Evolutionary conservation across 352 stramenopile genomes (phyloP).

Genomic region (Pythium grandisporangium): DNA sequence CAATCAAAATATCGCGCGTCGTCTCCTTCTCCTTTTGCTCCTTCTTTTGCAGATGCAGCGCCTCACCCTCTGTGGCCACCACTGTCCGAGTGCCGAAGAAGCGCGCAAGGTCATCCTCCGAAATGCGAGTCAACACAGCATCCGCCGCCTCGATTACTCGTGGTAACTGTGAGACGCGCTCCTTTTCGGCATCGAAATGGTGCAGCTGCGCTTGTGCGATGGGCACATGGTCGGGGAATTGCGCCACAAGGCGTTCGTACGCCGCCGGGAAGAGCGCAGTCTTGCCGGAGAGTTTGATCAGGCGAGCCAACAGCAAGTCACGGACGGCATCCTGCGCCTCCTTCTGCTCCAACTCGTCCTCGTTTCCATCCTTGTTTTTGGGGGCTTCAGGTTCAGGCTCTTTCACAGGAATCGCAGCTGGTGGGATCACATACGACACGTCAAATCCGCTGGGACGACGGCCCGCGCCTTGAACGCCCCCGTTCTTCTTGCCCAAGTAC

Average conservation of each 20-base stretch:
- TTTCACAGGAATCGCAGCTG: slow-evolving; percentile 40
- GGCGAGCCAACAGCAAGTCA: slow-evolving; percentile 51
- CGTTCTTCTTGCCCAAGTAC: slow-evolving; percentile 69
- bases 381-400: slow-evolving; percentile 52
- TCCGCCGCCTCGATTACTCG: slow-evolving; percentile 50
- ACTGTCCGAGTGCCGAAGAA: slow-evolving; percentile 68
- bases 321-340: slow-evolving; percentile 65
- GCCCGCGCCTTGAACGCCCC: slow-evolving; percentile 41
- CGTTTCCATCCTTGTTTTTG: too few relatives aligned
- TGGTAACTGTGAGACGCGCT: slow-evolving; percentile 25
- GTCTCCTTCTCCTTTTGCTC: slow-evolving; percentile 67
- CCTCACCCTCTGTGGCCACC: slow-evolving; percentile 33
- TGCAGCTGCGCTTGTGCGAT: slow-evolving; percentile 62
- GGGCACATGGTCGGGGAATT: slow-evolving; percentile 52
- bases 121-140: slow-evolving; percentile 43
- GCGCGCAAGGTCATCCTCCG: slow-evolving; percentile 51
- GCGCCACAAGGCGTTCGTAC: slow-evolving; percentile 32
- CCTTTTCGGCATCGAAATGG: slow-evolving; percentile 57
- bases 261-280: slow-evolving; percentile 42
- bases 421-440: slow-evolving; percentile 68
- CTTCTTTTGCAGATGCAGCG: slow-evolving; percentile 48
- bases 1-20: slow-evolving; percentile 55
- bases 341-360: slow-evolving; percentile 58
- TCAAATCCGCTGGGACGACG: slow-evolving; percentile 58
- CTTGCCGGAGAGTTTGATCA: slow-evolving; percentile 65